Base-by-base conservation (phyloP, 176 grass and related monocot genomes). In the Raddia guianensis region DNA sequence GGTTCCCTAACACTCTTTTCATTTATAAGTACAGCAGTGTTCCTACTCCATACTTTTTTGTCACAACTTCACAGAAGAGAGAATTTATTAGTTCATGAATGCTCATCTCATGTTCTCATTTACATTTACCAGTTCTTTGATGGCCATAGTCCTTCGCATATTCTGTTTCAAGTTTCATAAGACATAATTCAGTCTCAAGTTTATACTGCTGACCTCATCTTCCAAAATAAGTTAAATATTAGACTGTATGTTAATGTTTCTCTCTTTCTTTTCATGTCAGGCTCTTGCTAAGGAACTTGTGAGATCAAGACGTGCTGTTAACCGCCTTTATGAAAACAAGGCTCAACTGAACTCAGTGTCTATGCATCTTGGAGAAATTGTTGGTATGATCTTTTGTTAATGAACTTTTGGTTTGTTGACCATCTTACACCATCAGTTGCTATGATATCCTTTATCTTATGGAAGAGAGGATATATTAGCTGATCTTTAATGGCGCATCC, bases 301-400 rank as follows among this genome's bases (percentile, higher is more conserved):
- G 55, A 89, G 75, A 75, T 98, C 95, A 44, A 98, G 81, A 33
- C 73, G 76, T 78, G 95, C 92, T 73, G 92, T 98, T 59, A 98
- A 91, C 45, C 95, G 92, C 70, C 92, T 98, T 85, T 94, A 92
- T 58, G 95, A 98, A 84, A 98, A 98, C 76, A 98, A 98, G 83
- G 95, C 95, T 58, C 92, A 98, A 46, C 64, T 98, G 43, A 98
- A 98, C 82, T 98, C 95, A 73, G 83, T 98, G 27, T 91, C 95
- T 40, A 98, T 98, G 95, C 92, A 98, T 82, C 95, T 98, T 42
- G 95, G 95, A 66, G 95, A 98, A 89, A 82, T 94, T 89, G 88
- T 87, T 62, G 95, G 95, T 98, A 98, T 40, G 48, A 0, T 66
- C 45, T 48, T 60, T 27, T 48, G 27, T 12, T 72, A 52, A 7